Conservation (phyloP, 75 land plant genomes). For the Ceratopteris richardii region DNA sequence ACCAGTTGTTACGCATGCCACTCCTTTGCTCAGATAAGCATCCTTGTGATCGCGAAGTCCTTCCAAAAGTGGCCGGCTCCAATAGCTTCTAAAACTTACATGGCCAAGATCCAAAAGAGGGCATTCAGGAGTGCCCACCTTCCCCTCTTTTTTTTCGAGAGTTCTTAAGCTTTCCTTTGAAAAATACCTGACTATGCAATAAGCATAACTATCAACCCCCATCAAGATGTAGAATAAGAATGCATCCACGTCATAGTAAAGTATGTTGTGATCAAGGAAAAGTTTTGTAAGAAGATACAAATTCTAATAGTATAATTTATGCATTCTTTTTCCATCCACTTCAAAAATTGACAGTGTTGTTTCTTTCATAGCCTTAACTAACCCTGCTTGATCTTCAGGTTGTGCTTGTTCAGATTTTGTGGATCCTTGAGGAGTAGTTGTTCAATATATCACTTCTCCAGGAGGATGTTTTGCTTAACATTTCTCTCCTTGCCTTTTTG, state of each 20-base stretch:
- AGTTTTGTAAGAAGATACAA: slow-evolving; percentile 48
- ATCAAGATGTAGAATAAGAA: slow-evolving; percentile 45
- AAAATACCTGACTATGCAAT: slow-evolving; percentile 40
- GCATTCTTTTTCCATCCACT: slow-evolving; percentile 43
- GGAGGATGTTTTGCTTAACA: slow-evolving; percentile 36
- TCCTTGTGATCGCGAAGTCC: slow-evolving; percentile 28
- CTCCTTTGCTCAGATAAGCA: too few species aligned
- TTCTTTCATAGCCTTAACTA: slow-evolving; percentile 7
- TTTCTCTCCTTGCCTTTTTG: slow-evolving; percentile 41
- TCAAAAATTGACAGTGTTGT: slow-evolving; percentile 37
- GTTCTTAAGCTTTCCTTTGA: slow-evolving; percentile 56
- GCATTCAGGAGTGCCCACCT: slow-evolving; percentile 49
- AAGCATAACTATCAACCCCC: slow-evolving; percentile 25
- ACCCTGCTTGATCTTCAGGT: slow-evolving; percentile 5
- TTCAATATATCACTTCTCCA: slow-evolving; percentile 42
- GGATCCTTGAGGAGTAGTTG: slow-evolving; percentile 14
- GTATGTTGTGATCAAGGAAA: slow-evolving; percentile 46
- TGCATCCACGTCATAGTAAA: slow-evolving; percentile 47
- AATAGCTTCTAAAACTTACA: slow-evolving; percentile 45
- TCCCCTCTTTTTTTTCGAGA: slow-evolving; percentile 47
- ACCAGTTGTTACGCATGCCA: too few species aligned
- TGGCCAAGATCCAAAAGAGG: slow-evolving; percentile 55
- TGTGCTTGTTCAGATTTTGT: slow-evolving; percentile 1
- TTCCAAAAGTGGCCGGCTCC: slow-evolving; percentile 36
- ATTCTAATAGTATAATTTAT: slow-evolving; percentile 46